Evolutionary conservation across 139 green algal species (phyloP).

Genomic region (Chlamydomonas sp.): DNA sequence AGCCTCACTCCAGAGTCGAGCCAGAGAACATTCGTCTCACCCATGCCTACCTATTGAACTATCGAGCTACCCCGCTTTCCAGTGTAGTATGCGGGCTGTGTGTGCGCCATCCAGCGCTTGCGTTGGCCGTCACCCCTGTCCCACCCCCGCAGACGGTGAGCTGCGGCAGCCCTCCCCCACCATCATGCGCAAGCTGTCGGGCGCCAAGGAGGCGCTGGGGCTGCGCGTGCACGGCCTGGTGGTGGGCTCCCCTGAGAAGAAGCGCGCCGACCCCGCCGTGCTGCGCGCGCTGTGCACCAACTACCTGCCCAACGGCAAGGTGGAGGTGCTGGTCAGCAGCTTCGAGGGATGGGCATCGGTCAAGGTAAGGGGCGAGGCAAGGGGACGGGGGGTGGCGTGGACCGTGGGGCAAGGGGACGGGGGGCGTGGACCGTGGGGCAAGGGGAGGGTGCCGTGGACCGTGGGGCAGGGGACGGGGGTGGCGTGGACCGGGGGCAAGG

Average conservation of each 20-base stretch:
- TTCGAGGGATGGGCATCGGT: conserved; percentile 82
- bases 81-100: not conserved
- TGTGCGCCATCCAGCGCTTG: not conserved
- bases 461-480: no score
- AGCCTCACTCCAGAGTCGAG: no score
- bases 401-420: no score
- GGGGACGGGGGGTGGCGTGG: no score
- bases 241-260: conserved; percentile 81
- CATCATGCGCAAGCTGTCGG: conserved; percentile 83
- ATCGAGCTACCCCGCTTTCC: not conserved
- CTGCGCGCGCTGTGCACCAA: conserved; percentile 80
- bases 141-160: conserved; percentile 73
- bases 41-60: not conserved
- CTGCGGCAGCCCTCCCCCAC: conserved; percentile 81
- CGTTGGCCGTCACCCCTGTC: not conserved
- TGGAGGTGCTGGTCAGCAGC: conserved; percentile 63
- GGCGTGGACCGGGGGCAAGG: no score
- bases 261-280: conserved; percentile 85
- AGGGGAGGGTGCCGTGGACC: no score
- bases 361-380: conserved; percentile 22
- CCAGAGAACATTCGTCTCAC: no score
- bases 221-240: conserved; percentile 89
- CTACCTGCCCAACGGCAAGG: conserved; percentile 81
- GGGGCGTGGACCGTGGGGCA: no score
- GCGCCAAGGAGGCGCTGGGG: conserved; percentile 62